A percentile compares a stretch with the other conserved stretches of the same genome.
phyloP scores from a whole-genome alignment of 257 asterid genomes.

The Solanum bulbocastanum region DNA sequence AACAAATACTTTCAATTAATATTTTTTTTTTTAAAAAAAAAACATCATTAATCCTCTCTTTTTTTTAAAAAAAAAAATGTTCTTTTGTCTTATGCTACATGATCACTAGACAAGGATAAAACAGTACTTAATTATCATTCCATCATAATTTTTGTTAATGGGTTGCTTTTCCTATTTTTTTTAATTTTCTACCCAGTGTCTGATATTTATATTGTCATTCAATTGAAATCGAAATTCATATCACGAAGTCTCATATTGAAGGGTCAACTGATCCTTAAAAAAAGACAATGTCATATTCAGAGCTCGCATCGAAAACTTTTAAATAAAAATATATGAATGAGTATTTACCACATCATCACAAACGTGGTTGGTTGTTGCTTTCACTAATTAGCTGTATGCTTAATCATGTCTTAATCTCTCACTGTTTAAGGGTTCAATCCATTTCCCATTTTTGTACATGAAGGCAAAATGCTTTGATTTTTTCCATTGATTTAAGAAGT shows the following conservation, averaged over 20 bases:
- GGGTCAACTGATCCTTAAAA: not conserved
- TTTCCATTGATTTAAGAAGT: slow-evolving; percentile 1
- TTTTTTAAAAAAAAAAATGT: too few relatives aligned
- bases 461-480: slow-evolving; percentile 1
- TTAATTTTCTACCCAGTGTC: rapidly evolving
- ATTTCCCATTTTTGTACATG: slow-evolving; percentile 2
- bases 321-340: too few relatives aligned
- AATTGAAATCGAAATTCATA: not conserved
- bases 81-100: not conserved
- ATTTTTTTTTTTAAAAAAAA: too few relatives aligned
- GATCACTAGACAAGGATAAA: not conserved
- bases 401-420: not conserved
- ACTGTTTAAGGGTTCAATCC: not conserved
- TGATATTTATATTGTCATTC: not conserved
- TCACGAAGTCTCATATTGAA: too few relatives aligned
- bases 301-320: rapidly evolving
- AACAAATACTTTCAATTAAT: not conserved
- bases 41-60: not conserved
- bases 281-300: not conserved
- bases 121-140: rapidly evolving
- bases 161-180: not conserved
- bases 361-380: not conserved
- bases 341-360: not conserved
- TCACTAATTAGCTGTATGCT: not conserved
- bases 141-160: not conserved